These are phyloP conservation scores for Fusarium sp. DNA, from an alignment of 2,329 filamentous ascomycete species.

Conservation along the genomic window DNA sequence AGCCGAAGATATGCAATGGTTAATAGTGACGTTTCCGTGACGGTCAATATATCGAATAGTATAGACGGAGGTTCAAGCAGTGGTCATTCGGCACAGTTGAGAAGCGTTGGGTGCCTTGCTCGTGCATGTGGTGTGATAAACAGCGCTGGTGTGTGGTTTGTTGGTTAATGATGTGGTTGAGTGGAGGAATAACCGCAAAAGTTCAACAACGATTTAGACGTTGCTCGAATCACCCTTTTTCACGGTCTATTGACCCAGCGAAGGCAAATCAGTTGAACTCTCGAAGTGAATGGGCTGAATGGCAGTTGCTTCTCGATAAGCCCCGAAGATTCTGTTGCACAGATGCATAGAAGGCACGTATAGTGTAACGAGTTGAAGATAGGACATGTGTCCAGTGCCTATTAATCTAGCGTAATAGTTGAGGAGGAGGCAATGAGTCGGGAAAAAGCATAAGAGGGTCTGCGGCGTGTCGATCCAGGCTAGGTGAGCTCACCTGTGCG, in stretches of 20 bases:
- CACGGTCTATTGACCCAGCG: conserved; percentile 15
- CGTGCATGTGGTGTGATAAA: neutral
- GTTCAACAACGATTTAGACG: conserved; percentile 18
- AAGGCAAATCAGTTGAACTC: conserved; percentile 1
- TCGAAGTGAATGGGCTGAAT: neutral
- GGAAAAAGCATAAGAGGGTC: neutral
- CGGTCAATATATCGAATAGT: conserved; percentile 10
- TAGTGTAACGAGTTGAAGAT: conserved; percentile 7
- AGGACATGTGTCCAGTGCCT: conserved; percentile 1
- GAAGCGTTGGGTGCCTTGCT: conserved; percentile 12
- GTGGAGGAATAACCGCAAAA: conserved; percentile 14
- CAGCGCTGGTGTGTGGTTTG: conserved; percentile 14
- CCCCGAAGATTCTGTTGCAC: conserved; percentile 11
- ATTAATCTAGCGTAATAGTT: neutral
- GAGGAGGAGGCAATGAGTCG: conserved; percentile 6
- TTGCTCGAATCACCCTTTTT: conserved; percentile 10
- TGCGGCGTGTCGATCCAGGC: conserved; percentile 1
- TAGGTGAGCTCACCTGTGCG: conserved; percentile 5
- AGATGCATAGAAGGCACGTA: neutral
- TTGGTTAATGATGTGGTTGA: conserved; percentile 15
- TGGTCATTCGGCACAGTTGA: neutral
- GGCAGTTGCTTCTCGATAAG: conserved; percentile 7
- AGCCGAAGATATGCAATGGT: neutral
- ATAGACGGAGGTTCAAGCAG: neutral
- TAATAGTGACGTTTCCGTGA: conserved; percentile 5